A percentile compares a stretch with the other conserved stretches of the same genome.
Conservation (phyloP, 2,329 filamentous ascomycete genomes). For the Leptosphaerulina australis region DNA sequence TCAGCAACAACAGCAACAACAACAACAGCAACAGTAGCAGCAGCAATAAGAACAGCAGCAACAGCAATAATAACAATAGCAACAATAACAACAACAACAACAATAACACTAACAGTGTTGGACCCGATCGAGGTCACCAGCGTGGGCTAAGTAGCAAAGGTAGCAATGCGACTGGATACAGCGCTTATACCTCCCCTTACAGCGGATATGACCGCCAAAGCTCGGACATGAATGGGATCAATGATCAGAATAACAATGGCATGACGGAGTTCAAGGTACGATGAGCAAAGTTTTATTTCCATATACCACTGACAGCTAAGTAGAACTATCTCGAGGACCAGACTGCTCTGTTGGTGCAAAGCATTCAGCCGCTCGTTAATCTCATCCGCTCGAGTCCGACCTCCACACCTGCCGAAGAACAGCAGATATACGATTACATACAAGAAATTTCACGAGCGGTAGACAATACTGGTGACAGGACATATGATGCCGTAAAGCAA, state of each 20-base stretch:
- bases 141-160: slow-evolving; percentile 41
- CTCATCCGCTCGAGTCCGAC: slow-evolving; percentile 61
- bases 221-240: slow-evolving; percentile 32
- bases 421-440: slow-evolving; percentile 70
- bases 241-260: slow-evolving; percentile 36
- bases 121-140: slow-evolving; percentile 21
- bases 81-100: slow-evolving; percentile 10
- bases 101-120: slow-evolving; percentile 5
- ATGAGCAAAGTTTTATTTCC: slow-evolving; percentile 14
- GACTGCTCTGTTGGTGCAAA: slow-evolving; percentile 76
- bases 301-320: slow-evolving; percentile 18
- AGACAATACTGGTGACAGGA: slow-evolving; percentile 70
- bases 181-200: slow-evolving; percentile 45
- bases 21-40: slow-evolving; percentile 15
- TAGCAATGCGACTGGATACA: slow-evolving; percentile 46
- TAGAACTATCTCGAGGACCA: slow-evolving; percentile 83
- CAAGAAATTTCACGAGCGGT: slow-evolving; percentile 73
- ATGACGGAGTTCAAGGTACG: slow-evolving; percentile 67
- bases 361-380: slow-evolving; percentile 79
- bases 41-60: slow-evolving; percentile 5
- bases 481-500: slow-evolving; percentile 58
- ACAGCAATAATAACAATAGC: slow-evolving; percentile 15
- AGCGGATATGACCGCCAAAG: slow-evolving; percentile 46
- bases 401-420: slow-evolving; percentile 39
- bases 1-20: slow-evolving; percentile 1